Percentiles rank a stretch among this genome's conserved stretches.
phyloP scores from a whole-genome alignment of 2,329 filamentous ascomycete species.

The Dothidotthia symphoricarpi region DNA sequence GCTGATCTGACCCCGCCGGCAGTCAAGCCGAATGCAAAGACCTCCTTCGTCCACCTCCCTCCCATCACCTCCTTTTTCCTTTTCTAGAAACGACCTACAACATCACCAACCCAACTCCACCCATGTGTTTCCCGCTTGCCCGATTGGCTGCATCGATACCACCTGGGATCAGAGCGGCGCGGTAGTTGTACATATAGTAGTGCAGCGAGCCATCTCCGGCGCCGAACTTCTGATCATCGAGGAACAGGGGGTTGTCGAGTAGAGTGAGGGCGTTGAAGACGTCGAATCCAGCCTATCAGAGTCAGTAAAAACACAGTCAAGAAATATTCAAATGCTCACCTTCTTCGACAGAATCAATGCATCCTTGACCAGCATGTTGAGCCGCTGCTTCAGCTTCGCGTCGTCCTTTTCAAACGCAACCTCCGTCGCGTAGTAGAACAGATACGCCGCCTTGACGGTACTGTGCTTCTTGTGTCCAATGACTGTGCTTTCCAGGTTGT shows the following conservation, averaged over 20 bases:
- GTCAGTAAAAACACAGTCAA: slow-evolving; percentile 1
- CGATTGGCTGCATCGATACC: slow-evolving; percentile 78
- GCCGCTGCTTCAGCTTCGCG: slow-evolving; percentile 68
- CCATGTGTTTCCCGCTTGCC: slow-evolving; percentile 73
- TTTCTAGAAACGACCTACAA: slow-evolving; percentile 46
- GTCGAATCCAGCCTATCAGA: slow-evolving; percentile 68
- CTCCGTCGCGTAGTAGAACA: slow-evolving; percentile 95
- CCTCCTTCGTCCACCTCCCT: too few species aligned
- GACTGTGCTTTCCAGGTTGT: slow-evolving; percentile 88
- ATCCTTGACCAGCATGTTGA: slow-evolving; percentile 80
- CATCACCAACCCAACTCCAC: slow-evolving; percentile 89
- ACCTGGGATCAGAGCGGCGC: slow-evolving; percentile 77
- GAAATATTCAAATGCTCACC: slow-evolving; percentile 39
- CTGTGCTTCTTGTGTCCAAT: slow-evolving; percentile 78
- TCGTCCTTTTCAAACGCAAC: slow-evolving; percentile 62
- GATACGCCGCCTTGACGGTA: slow-evolving; percentile 83
- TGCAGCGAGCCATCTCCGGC: slow-evolving; percentile 91
- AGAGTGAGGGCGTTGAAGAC: slow-evolving; percentile 95
- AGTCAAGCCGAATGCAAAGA: too few species aligned
- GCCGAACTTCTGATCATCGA: slow-evolving; percentile 92
- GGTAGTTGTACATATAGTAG: slow-evolving; percentile 98
- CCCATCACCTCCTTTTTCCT: too few species aligned
- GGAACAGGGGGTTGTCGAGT: slow-evolving; percentile 90
- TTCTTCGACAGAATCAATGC: slow-evolving; percentile 84
- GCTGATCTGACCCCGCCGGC: too few species aligned